These are phyloP conservation scores for Crithidia brevicula DNA, from an alignment of 208 protist species.

Conservation along the genomic window DNA sequence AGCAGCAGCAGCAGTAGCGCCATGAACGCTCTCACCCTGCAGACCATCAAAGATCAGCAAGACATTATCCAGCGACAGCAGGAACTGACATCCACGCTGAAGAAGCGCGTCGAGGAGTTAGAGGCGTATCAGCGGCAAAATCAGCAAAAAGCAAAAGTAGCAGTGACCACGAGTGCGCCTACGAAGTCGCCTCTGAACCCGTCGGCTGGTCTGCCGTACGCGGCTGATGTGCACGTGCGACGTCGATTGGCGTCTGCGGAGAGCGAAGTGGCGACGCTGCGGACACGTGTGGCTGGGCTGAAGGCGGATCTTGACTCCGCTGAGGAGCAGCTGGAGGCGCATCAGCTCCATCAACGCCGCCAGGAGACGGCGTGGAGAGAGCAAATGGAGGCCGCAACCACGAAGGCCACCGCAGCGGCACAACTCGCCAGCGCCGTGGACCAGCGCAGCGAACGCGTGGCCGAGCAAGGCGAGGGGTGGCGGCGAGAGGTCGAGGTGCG, in stretches of 20 bases:
- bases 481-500: constrained; percentile 30
- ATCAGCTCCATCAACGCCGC: background rate
- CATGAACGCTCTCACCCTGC: constrained; percentile 45
- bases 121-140: constrained; percentile 22
- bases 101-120: constrained; percentile 42
- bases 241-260: constrained; percentile 8
- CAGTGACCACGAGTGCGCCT: too few species aligned
- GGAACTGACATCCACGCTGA: constrained; percentile 54
- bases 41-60: constrained; percentile 78
- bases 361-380: constrained; percentile 1
- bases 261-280: constrained; percentile 10
- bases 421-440: constrained; percentile 15
- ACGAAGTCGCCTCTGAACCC: too few species aligned
- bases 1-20: background rate
- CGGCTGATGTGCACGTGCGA: constrained; percentile 14
- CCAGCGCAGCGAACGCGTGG: constrained; percentile 26
- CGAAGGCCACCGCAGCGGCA: background rate
- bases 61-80: constrained; percentile 63
- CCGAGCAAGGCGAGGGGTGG: constrained; percentile 31
- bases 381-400: background rate
- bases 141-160: background rate
- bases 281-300: constrained; percentile 5
- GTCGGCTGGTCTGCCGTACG: background rate
- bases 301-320: background rate
- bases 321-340: background rate